Conservation (phyloP, 2,329 filamentous ascomycete species). For the Diplodia corticola region DNA sequence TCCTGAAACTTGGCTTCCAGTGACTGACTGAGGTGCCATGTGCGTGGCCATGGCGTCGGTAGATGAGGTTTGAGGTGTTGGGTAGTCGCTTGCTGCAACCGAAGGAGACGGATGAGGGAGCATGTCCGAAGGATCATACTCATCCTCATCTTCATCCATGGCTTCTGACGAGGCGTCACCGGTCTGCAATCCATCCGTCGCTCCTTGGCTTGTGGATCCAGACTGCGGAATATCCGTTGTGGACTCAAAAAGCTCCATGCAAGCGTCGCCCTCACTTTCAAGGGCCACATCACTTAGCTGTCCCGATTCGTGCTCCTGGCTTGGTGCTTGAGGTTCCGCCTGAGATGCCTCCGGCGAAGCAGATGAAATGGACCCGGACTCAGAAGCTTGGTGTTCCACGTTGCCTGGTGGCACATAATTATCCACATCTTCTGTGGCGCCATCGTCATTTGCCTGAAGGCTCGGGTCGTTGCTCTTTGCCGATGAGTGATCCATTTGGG, state of each 20-base stretch:
- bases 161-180: slow-evolving; percentile 13
- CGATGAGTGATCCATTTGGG: neutral
- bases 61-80: neutral
- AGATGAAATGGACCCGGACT: slow-evolving; percentile 16
- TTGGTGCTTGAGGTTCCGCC: neutral
- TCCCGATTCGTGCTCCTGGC: neutral
- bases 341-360: neutral
- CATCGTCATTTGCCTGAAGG: neutral
- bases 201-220: neutral
- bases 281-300: neutral
- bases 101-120: slow-evolving; percentile 28
- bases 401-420: slow-evolving; percentile 24
- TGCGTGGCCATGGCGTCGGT: neutral
- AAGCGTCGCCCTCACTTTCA: neutral
- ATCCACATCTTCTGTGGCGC: slow-evolving; percentile 3
- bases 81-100: neutral
- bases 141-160: slow-evolving; percentile 24
- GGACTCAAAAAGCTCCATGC: neutral
- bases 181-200: slow-evolving; percentile 30
- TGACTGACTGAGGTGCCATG: neutral
- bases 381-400: slow-evolving; percentile 28
- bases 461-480: neutral
- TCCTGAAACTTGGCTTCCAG: neutral
- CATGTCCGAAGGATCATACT: slow-evolving; percentile 38
- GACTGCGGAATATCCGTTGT: neutral